Base-by-base conservation (phyloP, 306 rosid genomes). In the Ochetophila trinervis region DNA sequence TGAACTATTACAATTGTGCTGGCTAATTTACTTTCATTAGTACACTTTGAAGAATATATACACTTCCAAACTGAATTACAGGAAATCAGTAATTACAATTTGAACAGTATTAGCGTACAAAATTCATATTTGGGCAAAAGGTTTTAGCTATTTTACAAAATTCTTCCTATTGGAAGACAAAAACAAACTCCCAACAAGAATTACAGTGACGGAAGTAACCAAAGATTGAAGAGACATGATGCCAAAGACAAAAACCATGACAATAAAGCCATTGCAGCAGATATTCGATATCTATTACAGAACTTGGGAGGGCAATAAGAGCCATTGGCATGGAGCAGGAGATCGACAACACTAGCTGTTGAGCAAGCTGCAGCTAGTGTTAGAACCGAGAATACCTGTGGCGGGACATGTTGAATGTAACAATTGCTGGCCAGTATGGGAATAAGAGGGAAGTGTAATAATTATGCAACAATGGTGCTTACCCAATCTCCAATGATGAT, bases 401-500 rank as follows among this genome's bases (percentile, higher is more conserved):
- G 15, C 23, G 68, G 53, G 40, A 36, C 11, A 60, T 62, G 27
- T 56, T 1, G 20, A 63, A 71, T 80, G 65, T 44, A 42, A 56
- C 47, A 56, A 5, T 13, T 10, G 18, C 6, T 68, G 19, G 34
- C 9, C 32, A 22, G 36, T n/a, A 36, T 37, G 53, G 16, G 27
- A 58, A 40, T 5, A 62, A 0, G 63, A 52, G 27, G 51, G 45
- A 65, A 35, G 60, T 49, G n/a, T 15, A 72, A 20, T 19, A 49
- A n/a, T 55, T 58, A 15, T 19, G 19, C 48, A 20, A 45, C 16
- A 65, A 65, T 65, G 52, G n/a, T 73, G 48, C 69, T 24, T 81
- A 84, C 97, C 96, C 89, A 88, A 81, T 88, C 96, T 74, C 94
- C 96, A 9, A 88, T 74, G 47, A 83, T 73, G 63, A 91, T 84